These are phyloP conservation scores for Rhexocercosporidium sp. DNA, from an alignment of 2,329 filamentous ascomycete genomes.

Conservation along the genomic window DNA sequence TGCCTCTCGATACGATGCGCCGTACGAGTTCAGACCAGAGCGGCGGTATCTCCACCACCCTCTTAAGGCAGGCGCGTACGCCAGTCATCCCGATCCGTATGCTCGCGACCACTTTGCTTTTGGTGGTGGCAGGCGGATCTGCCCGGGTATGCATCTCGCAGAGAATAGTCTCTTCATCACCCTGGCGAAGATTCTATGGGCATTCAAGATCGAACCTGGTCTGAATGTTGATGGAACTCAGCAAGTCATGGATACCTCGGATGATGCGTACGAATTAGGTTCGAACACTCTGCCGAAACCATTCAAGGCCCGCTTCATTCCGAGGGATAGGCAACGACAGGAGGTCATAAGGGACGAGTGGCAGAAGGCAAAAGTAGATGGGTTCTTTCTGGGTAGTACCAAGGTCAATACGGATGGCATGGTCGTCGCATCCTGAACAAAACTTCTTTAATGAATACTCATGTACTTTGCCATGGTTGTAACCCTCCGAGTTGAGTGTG, in stretches of 20 bases:
- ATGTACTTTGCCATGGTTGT: too few species aligned
- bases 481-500: too few species aligned
- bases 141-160: slow-evolving; percentile 56
- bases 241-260: slow-evolving; percentile 42
- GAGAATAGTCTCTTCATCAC: slow-evolving; percentile 12
- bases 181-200: slow-evolving; percentile 20
- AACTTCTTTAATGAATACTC: too few species aligned
- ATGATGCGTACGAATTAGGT: slow-evolving; percentile 13
- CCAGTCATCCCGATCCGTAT: slow-evolving; percentile 59
- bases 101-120: slow-evolving; percentile 43
- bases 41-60: slow-evolving; percentile 50
- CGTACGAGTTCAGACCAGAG: slow-evolving; percentile 52
- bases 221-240: slow-evolving; percentile 47
- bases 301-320: slow-evolving; percentile 15
- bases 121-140: slow-evolving; percentile 51
- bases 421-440: not conserved
- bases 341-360: slow-evolving; percentile 39
- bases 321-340: slow-evolving; percentile 28
- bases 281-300: slow-evolving; percentile 12
- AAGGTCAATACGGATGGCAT: slow-evolving; percentile 36
- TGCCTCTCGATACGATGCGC: slow-evolving; percentile 52
- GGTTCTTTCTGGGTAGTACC: slow-evolving; percentile 42
- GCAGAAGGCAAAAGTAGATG: slow-evolving; percentile 38
- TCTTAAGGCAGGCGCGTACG: slow-evolving; percentile 37
- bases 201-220: slow-evolving; percentile 48